Conservation (phyloP, 2,329 filamentous ascomycete genomes). For the Ophiosphaerella narmari region DNA sequence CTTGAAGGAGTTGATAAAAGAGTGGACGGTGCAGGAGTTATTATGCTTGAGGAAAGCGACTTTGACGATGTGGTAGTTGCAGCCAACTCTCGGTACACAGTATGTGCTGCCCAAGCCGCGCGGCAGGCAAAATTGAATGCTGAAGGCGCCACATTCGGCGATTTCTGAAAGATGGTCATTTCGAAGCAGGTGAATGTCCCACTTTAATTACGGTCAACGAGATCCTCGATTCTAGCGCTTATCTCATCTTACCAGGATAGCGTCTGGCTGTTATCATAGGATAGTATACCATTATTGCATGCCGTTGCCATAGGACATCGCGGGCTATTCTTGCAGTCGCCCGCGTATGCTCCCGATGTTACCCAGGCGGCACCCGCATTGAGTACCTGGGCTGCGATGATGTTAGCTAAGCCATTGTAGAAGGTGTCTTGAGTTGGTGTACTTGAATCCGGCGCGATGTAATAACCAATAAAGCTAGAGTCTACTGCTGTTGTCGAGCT, state of each 20-base stretch:
- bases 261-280: neutral
- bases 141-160: constrained; percentile 1
- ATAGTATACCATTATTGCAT: constrained; percentile 1
- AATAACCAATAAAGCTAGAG: constrained; percentile 2
- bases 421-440: neutral
- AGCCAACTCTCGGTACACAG: neutral
- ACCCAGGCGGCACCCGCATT: neutral
- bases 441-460: constrained; percentile 1
- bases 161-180: constrained; percentile 5
- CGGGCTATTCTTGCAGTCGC: neutral
- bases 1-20: neutral
- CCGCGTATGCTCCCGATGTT: constrained; percentile 1
- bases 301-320: neutral
- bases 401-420: neutral
- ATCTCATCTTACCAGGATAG: neutral
- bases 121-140: constrained; percentile 3
- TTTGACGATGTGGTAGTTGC: neutral
- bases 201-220: neutral
- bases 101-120: neutral
- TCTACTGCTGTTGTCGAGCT: neutral
- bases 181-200: neutral
- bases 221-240: neutral
- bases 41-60: neutral
- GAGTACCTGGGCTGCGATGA: neutral
- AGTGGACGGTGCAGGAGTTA: neutral